phyloP scores from a whole-genome alignment of 768 basidiomycete species.

The Termitomyces sp. region DNA sequence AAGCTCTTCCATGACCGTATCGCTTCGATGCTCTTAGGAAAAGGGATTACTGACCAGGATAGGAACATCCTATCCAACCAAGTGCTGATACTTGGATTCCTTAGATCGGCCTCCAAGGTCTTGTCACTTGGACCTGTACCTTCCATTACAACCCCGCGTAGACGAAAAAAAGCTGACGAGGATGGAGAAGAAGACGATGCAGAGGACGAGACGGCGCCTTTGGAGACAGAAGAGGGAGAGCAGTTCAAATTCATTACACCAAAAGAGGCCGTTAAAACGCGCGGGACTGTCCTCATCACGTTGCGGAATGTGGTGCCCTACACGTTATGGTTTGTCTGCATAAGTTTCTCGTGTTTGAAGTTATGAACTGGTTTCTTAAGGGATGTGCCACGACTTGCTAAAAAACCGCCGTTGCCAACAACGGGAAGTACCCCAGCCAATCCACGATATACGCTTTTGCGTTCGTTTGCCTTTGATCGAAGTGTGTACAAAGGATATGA shows the following conservation, averaged over 20 bases:
- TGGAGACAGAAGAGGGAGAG: conserved; percentile 24
- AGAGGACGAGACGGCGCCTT: conserved; percentile 15
- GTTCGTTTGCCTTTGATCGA: conserved; percentile 78
- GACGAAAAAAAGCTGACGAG: conserved; percentile 38
- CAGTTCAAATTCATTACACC: conserved; percentile 13
- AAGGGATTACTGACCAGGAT: conserved; percentile 89
- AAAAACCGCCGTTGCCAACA: conserved; percentile 58
- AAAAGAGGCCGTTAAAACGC: conserved; percentile 15
- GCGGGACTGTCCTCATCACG: conserved; percentile 83
- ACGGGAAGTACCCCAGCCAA: conserved; percentile 43
- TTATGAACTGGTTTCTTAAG: conserved; percentile 27
- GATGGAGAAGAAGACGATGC: conserved; percentile 42
- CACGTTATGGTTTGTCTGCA: conserved; percentile 65
- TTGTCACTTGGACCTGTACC: conserved; percentile 57
- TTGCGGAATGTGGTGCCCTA: conserved; percentile 85
- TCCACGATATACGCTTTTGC: conserved; percentile 62
- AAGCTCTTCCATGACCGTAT: not conserved
- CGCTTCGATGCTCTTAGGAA: conserved; percentile 39
- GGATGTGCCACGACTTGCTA: conserved; percentile 73
- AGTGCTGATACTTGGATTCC: conserved; percentile 71
- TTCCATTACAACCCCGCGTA: conserved; percentile 29
- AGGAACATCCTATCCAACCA: conserved; percentile 92
- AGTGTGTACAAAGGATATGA: conserved; percentile 77
- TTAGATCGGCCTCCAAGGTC: conserved; percentile 63
- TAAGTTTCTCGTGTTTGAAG: not conserved